These are phyloP conservation scores for Elongisporangium anandrum DNA, from an alignment of 352 stramenopile genomes.

Conservation along the genomic window DNA sequence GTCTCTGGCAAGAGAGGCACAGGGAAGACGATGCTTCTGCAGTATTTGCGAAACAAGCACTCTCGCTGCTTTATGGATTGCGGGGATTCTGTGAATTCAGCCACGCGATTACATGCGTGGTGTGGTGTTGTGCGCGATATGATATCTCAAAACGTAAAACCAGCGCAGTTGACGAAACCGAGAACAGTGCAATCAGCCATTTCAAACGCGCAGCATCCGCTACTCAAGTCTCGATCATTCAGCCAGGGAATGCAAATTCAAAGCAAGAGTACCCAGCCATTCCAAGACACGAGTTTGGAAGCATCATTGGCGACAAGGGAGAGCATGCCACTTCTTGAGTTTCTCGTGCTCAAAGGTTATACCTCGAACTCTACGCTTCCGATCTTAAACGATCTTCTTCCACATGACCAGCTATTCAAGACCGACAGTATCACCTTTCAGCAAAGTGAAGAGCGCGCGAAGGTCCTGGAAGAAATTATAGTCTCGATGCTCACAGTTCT, in stretches of 20 bases:
- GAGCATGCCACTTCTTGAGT: too few relatives aligned
- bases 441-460: slow-evolving; percentile 30
- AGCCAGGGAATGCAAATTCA: too few relatives aligned
- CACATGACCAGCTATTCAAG: not conserved
- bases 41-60: slow-evolving; percentile 35
- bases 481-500: slow-evolving; percentile 50
- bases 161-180: too few relatives aligned
- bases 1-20: slow-evolving; percentile 57
- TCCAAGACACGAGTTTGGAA: too few relatives aligned
- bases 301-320: too few relatives aligned
- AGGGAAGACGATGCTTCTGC: slow-evolving; percentile 63
- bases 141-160: slow-evolving; percentile 2
- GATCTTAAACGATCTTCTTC: not conserved
- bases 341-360: too few relatives aligned
- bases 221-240: too few relatives aligned
- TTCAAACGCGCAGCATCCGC: too few relatives aligned
- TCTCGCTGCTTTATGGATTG: slow-evolving; percentile 45
- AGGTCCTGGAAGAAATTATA: slow-evolving; percentile 46
- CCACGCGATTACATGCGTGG: slow-evolving; percentile 57
- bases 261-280: too few relatives aligned
- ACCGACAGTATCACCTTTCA: not conserved
- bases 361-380: slow-evolving; percentile 1
- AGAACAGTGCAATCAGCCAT: too few relatives aligned
- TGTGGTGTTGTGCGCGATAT: slow-evolving; percentile 40
- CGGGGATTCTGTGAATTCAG: slow-evolving; percentile 49